These are phyloP conservation scores for Fusarium sterilihyphosum DNA, from an alignment of 2,329 filamentous ascomycete species.

Conservation along the genomic window DNA sequence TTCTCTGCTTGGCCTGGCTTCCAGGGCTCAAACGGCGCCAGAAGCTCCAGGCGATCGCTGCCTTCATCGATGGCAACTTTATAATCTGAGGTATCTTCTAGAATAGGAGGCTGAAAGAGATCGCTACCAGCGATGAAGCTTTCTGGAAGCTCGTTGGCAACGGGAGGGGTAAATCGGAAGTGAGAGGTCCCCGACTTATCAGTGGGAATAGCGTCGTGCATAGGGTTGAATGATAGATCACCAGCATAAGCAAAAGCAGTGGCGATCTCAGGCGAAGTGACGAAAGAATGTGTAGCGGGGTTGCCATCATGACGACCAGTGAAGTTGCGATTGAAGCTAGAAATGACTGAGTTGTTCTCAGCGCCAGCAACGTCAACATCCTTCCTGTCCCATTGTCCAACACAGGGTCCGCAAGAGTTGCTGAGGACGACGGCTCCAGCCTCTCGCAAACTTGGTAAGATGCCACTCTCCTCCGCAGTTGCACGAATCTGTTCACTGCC, in stretches of 20 bases:
- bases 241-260: conserved; percentile 95
- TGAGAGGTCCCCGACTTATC: conserved; percentile 59
- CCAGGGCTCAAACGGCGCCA: conserved; percentile 44
- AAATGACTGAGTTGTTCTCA: conserved; percentile 86
- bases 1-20: conserved; percentile 66
- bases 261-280: conserved; percentile 94
- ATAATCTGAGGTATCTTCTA: background rate
- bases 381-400: conserved; percentile 93
- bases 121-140: background rate
- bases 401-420: conserved; percentile 49
- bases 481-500: conserved; percentile 97
- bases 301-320: conserved; percentile 50
- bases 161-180: background rate
- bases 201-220: conserved; percentile 76
- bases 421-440: conserved; percentile 84
- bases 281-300: conserved; percentile 58
- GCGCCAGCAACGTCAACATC: conserved; percentile 69
- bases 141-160: background rate
- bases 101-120: background rate
- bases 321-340: conserved; percentile 72
- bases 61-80: conserved; percentile 31
- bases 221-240: conserved; percentile 92
- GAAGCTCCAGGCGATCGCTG: conserved; percentile 45
- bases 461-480: conserved; percentile 88
- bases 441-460: conserved; percentile 92